Evolutionary conservation across 441 rosid genomes (phyloP), one percentile per base, ranked within the genome.

Genomic region (Adansonia madagascariensis): DNA sequence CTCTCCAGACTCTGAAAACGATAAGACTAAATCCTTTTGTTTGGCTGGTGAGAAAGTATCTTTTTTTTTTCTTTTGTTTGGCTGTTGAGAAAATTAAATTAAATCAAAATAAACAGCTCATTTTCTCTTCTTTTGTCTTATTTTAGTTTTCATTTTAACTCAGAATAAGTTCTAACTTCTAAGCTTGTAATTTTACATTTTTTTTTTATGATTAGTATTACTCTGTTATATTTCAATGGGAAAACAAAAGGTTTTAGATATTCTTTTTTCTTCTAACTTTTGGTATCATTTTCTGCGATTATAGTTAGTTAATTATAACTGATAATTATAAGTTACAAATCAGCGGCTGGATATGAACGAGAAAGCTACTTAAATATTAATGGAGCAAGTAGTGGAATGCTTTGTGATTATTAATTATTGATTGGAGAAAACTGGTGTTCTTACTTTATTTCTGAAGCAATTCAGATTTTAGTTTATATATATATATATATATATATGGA

Each of bases 11-110:
- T 22, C 52, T 12, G 6, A 6, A 70, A 24, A 27, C 4, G 69
- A 57, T 56, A 56, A 59, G 49, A 15, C 31, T 14, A 17, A 18
- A 9, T 31, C 41, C 9, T 56, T 59, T 22, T 8, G 56, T 15
- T 43, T 68, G 35, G 6, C 20, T 31, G 39, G 39, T 31, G 39
- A 31, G 39, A 31, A 31, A 31, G 3, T 31, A 31, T 31, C 39
- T 31, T 31, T 3, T 2, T 39, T 8, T 56, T 41, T 56, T 10
- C 35, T n/a, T 49, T 14, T 22, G 73, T 56, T 76, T 76, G 74
- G n/a, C 35, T 68, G 35, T 12, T 31, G 57, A 56, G 74, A 68
- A 76, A 44, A 66, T 50, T 7, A 17, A 27, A 2, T 75, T 5
- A 52, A 64, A 41, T 76, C 41, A 18, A 15, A 66, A 18, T 39